phyloP scores from a whole-genome alignment of 2,329 filamentous ascomycete genomes.

The Trichophyton mentagrophytes region DNA sequence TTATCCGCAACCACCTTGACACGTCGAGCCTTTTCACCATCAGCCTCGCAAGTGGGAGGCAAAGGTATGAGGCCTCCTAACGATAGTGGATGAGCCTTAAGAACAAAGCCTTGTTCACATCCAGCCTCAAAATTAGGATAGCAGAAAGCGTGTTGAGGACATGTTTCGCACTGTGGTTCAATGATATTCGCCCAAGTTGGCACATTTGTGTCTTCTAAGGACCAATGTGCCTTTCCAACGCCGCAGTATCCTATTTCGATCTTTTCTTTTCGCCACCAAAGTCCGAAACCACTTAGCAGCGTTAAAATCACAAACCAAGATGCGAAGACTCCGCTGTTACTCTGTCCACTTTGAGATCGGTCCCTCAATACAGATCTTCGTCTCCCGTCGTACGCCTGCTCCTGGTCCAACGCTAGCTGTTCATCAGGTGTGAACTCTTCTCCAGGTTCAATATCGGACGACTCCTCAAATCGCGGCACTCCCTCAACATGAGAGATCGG shows the following conservation, averaged over 20 bases:
- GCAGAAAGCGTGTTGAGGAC: constrained; percentile 82
- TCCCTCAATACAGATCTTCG: constrained; percentile 18
- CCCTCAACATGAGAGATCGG: constrained; percentile 34
- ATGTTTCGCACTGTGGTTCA: constrained; percentile 75
- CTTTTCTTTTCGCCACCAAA: constrained; percentile 90
- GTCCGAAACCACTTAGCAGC: constrained; percentile 57
- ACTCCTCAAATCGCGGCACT: constrained; percentile 29
- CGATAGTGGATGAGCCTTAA: constrained; percentile 71
- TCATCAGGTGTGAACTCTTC: constrained; percentile 94
- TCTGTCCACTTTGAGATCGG: constrained; percentile 23
- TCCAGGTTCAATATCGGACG: constrained; percentile 46
- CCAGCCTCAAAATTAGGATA: constrained; percentile 61
- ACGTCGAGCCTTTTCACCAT: constrained; percentile 78
- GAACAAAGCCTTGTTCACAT: constrained; percentile 78
- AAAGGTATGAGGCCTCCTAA: constrained; percentile 70
- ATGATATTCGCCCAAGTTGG: constrained; percentile 60
- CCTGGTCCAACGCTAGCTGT: constrained; percentile 63
- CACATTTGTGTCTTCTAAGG: constrained; percentile 49
- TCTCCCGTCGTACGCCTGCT: constrained; percentile 46
- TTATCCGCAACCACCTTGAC: constrained; percentile 80
- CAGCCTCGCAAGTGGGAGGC: constrained; percentile 83
- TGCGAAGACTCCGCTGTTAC: constrained; percentile 45
- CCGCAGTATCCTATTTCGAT: constrained; percentile 92
- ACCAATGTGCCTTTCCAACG: constrained; percentile 53
- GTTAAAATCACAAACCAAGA: constrained; percentile 59